Evolutionary conservation across 139 green algal species (phyloP).

Genomic region (Parachlorella kessleri): DNA sequence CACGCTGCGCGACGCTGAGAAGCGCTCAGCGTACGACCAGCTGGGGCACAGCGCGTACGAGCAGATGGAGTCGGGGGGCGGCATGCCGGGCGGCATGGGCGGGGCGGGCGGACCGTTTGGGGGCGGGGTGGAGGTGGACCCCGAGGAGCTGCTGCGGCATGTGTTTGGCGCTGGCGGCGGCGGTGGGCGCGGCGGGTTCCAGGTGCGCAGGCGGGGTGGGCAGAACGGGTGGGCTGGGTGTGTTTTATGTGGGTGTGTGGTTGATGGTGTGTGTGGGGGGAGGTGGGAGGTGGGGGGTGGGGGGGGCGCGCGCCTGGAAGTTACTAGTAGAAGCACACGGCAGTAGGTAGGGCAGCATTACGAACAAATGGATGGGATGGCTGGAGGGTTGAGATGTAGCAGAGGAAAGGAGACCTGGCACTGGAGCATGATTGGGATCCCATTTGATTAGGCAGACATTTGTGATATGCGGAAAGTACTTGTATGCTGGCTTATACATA

Average conservation of each 20-base stretch:
- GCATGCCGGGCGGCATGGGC: constrained; percentile 31
- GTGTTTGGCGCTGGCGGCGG: constrained; percentile 47
- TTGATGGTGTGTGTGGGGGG: constrained; percentile 48
- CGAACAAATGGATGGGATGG: too few species aligned
- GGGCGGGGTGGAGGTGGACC: constrained; percentile 40
- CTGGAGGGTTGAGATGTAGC: too few species aligned
- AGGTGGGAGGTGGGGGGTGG: not conserved
- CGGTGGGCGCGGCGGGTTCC: constrained; percentile 34
- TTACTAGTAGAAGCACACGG: too few species aligned
- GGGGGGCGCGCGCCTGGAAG: too few species aligned
- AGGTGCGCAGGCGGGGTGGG: not conserved
- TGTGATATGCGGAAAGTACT: too few species aligned
- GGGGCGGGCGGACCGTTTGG: constrained; percentile 31
- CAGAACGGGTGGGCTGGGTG: constrained; percentile 40
- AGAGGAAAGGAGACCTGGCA: too few species aligned
- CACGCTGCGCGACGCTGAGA: constrained; percentile 83
- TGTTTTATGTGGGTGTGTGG: constrained; percentile 43
- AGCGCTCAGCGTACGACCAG: constrained; percentile 78
- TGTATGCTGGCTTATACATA: too few species aligned
- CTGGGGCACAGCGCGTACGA: constrained; percentile 47
- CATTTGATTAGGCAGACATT: too few species aligned
- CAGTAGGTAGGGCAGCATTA: too few species aligned
- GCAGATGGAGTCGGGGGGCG: constrained; percentile 22
- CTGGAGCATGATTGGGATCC: too few species aligned
- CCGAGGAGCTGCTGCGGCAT: constrained; percentile 46